These are phyloP conservation scores for Tilletia indica DNA, from an alignment of 1,284 basidiomycete genomes.

Conservation along the genomic window DNA sequence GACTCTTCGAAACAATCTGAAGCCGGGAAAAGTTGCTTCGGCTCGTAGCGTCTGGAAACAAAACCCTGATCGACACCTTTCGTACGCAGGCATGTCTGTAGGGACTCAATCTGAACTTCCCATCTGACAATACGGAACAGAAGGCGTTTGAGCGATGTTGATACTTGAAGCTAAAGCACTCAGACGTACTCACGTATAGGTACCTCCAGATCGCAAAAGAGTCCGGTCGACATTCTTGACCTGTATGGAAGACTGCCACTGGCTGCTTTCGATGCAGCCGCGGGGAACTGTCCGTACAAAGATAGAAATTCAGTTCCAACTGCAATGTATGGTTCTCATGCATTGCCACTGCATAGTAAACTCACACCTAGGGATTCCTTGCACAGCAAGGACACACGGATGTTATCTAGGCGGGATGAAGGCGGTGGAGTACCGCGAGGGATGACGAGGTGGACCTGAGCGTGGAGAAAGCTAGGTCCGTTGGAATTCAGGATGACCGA, in stretches of 20 bases:
- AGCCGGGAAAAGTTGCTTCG: not conserved
- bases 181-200: not conserved
- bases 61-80: slow-evolving; percentile 6
- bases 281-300: not conserved
- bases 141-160: not conserved
- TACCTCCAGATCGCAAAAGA: not conserved
- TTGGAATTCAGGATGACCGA: not conserved
- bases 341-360: not conserved
- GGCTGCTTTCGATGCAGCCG: not conserved
- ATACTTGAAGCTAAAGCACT: not conserved
- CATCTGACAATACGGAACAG: not conserved
- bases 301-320: not conserved
- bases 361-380: not conserved
- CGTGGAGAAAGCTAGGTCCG: not conserved
- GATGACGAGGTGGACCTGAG: not conserved
- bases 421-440: not conserved
- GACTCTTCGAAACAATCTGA: slow-evolving; percentile 23
- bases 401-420: not conserved
- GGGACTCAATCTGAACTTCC: not conserved
- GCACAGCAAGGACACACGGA: not conserved
- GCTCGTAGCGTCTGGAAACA: not conserved
- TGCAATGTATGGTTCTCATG: no score
- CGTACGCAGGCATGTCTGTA: not conserved
- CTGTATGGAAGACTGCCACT: not conserved
- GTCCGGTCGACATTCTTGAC: not conserved